phyloP scores from a whole-genome alignment of 106 monocot genomes.

The Iris macrosiphon region DNA sequence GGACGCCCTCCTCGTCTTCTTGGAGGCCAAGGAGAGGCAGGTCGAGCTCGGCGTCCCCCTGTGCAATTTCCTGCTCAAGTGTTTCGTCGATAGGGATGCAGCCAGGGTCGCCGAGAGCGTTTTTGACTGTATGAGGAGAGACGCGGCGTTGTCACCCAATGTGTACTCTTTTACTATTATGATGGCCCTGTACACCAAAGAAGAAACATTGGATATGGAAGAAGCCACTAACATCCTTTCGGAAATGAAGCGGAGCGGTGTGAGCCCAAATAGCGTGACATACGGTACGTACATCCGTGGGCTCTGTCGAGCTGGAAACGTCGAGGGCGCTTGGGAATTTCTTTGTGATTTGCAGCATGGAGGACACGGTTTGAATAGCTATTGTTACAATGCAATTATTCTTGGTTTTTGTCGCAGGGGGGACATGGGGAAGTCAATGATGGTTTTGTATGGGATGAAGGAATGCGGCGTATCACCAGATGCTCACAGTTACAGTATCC shows the following conservation, averaged over 20 bases:
- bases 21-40: not conserved
- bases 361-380: slow-evolving; percentile 4
- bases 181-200: slow-evolving; percentile 7
- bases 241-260: slow-evolving; percentile 10
- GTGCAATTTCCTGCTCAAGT: slow-evolving; percentile 6
- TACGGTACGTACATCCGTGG: slow-evolving; percentile 11
- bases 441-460: slow-evolving; percentile 17
- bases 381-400: slow-evolving; percentile 15
- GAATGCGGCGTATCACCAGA: slow-evolving; percentile 6
- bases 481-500: slow-evolving; percentile 10
- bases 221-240: slow-evolving; percentile 3
- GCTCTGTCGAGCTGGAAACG: slow-evolving; percentile 2
- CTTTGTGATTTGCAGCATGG: slow-evolving; percentile 5
- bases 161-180: slow-evolving; percentile 10
- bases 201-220: not conserved
- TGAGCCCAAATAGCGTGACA: slow-evolving; percentile 10
- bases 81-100: slow-evolving; percentile 1
- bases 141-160: slow-evolving; percentile 3
- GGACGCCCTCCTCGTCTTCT: not conserved
- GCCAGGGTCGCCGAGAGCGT: not conserved
- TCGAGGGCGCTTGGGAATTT: slow-evolving; percentile 10
- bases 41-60: slow-evolving; percentile 4
- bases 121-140: slow-evolving; percentile 1
- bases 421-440: slow-evolving; percentile 1
- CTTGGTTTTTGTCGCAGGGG: slow-evolving; percentile 6